Evolutionary conservation across 495 filamentous ascomycete genomes (phyloP), one percentile per base, ranked within the genome.

Genomic region (Annulohypoxylon maeteangense): DNA sequence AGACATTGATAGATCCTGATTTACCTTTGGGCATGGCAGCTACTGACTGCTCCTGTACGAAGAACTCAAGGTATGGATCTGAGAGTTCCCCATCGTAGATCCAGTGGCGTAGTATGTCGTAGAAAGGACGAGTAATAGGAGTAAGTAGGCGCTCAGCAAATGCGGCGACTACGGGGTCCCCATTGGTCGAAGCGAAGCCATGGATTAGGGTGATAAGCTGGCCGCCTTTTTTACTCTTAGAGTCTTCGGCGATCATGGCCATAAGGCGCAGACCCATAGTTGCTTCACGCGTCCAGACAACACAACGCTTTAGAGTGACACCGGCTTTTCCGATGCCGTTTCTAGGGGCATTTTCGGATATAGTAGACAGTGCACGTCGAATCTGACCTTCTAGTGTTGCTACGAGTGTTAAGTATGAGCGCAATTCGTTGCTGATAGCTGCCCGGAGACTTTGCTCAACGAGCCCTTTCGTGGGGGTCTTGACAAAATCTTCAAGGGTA

Each of bases 1-100:
- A 99, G 12, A 98, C 96, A 59, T 92, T 96, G 18, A 91, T 92
- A 14, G 93, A 92, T 23, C 73, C 74, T 4, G 73, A 72, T 25
- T 78, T 78, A 48, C 86, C 90, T 70, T 90, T 91, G 59, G 90
- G 88, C 73, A 81, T 83, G 40, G 80, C 69, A 7, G 85, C 82
- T 14, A 74, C 70, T 11, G 75, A 77, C 68, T 94, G 91, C 77
- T 97, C 93, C 34, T 88, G 88, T 25, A 99, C 94, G 74, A 98
- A 98, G 79, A 99, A 99, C 73, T 99, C 96, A 31, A 90, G 86
- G 74, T 95, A 97, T 7, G 96, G 96, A 81, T 99, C 96, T 14
- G 92, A 93, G 18, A 99, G 87, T 81, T 99, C 96, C 58, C 96
- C 96, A 76, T 98, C 95, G 77, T 98, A 99, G 55, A 98, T 97